phyloP scores from a whole-genome alignment of 148 eudicot genomes.

The Fagopyrum tataricum region DNA sequence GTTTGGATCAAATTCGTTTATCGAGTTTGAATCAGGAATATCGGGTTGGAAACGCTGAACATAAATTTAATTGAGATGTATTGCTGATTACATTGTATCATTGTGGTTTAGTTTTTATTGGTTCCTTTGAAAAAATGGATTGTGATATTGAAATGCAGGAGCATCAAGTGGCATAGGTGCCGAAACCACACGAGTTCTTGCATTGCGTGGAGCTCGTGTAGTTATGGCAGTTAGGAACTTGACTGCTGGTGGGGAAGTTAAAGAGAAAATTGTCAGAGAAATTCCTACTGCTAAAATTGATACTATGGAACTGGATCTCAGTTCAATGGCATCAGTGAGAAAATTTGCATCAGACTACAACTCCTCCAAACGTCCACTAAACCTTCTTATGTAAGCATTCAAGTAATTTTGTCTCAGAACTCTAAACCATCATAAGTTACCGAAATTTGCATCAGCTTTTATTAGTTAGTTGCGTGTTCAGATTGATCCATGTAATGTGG shows the following conservation, averaged over 20 bases:
- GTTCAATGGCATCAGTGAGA: slow-evolving; percentile 47
- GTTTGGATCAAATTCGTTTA: background rate
- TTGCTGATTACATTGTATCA: background rate
- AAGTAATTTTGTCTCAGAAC: background rate
- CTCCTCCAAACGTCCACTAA: slow-evolving; percentile 42
- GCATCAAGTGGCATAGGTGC: slow-evolving; percentile 66
- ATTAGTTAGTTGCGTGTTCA: background rate
- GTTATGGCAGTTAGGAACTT: slow-evolving; percentile 51
- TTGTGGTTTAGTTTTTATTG: background rate
- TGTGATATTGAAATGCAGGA: slow-evolving; percentile 23
- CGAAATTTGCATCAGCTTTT: no score
- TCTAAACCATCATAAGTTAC: background rate
- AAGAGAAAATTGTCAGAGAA: slow-evolving; percentile 33
- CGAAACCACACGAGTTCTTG: slow-evolving; percentile 58
- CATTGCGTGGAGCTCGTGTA: slow-evolving; percentile 50
- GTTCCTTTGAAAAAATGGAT: background rate
- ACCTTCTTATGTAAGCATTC: slow-evolving; percentile 43
- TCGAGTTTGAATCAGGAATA: background rate
- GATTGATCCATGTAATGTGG: background rate
- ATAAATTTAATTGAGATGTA: background rate
- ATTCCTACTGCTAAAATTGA: slow-evolving; percentile 42
- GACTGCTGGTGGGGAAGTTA: slow-evolving; percentile 33
- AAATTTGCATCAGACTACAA: slow-evolving; percentile 47
- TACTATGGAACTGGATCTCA: slow-evolving; percentile 56
- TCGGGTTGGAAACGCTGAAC: background rate